phyloP scores from a whole-genome alignment of 2,329 filamentous ascomycete genomes.

The Taxawa tesnikishii region DNA sequence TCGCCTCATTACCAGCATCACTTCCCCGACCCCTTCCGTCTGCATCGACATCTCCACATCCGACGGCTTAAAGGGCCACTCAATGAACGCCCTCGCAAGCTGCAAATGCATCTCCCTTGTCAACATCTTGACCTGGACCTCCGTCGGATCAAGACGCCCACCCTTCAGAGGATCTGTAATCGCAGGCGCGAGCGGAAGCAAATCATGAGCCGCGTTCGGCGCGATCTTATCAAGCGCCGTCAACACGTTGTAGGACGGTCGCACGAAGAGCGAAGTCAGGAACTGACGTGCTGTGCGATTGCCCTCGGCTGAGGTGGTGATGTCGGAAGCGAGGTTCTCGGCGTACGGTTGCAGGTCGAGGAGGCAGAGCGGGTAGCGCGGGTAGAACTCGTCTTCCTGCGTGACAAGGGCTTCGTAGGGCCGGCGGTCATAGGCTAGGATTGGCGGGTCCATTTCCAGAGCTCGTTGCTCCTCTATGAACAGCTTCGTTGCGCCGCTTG shows the following conservation, averaged over 20 bases:
- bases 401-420: conserved; percentile 56
- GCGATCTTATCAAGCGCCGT: conserved; percentile 41
- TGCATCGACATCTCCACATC: conserved; percentile 4
- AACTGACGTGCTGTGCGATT: conserved; percentile 26
- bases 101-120: conserved; percentile 45
- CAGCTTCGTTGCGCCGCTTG: no score
- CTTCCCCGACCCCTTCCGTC: neutral
- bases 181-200: conserved; percentile 37
- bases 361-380: conserved; percentile 43
- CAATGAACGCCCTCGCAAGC: conserved; percentile 46
- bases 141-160: conserved; percentile 28
- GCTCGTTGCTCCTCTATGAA: no score
- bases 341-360: conserved; percentile 54
- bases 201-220: conserved; percentile 46
- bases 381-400: conserved; percentile 52
- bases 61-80: conserved; percentile 48
- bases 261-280: conserved; percentile 32
- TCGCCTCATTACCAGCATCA: neutral
- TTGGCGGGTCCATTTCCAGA: no score
- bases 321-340: conserved; percentile 17
- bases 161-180: conserved; percentile 36
- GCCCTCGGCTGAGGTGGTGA: conserved; percentile 12
- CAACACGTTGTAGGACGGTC: conserved; percentile 23
- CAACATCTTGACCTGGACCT: conserved; percentile 36
- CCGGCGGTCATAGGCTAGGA: conserved; percentile 63